These are phyloP conservation scores for Wickerhamomyces tratensis DNA, from an alignment of 805 yeast genomes.

Conservation along the genomic window DNA sequence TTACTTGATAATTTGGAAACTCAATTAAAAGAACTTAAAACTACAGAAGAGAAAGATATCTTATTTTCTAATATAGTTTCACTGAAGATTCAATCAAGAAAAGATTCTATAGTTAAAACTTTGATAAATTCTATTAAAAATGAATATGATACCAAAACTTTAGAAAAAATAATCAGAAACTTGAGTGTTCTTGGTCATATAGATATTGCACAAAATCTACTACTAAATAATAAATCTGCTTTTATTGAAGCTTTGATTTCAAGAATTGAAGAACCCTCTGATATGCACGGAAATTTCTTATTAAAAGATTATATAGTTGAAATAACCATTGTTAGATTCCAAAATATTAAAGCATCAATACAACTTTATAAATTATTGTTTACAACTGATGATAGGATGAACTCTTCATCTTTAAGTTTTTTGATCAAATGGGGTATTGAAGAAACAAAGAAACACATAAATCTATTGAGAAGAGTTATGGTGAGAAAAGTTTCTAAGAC, in stretches of 20 bases:
- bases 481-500: constrained; percentile 45
- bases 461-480: constrained; percentile 55
- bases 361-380: constrained; percentile 43
- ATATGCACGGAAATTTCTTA: constrained; percentile 38
- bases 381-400: constrained; percentile 19
- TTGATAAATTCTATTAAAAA: constrained; percentile 24
- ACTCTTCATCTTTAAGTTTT: constrained; percentile 36
- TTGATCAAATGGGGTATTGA: constrained; percentile 72
- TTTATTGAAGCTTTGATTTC: constrained; percentile 37
- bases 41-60: constrained; percentile 15
- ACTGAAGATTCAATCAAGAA: constrained; percentile 22
- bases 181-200: constrained; percentile 32
- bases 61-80: constrained; percentile 22
- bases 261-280: constrained; percentile 30
- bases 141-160: constrained; percentile 18
- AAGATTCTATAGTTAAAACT: constrained; percentile 21
- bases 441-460: constrained; percentile 50
- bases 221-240: constrained; percentile 36
- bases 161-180: constrained; percentile 18
- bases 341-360: constrained; percentile 49
- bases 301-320: constrained; percentile 46
- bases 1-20: constrained; percentile 23
- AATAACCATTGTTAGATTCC: constrained; percentile 53
- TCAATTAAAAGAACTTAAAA: constrained; percentile 9
- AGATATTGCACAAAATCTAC: constrained; percentile 38